A percentile compares a stretch with the other conserved stretches of the same genome.
These are phyloP conservation scores for Nematocida sp. DNA, from an alignment of 371 early-diverging fungal species.

Conservation along the genomic window DNA sequence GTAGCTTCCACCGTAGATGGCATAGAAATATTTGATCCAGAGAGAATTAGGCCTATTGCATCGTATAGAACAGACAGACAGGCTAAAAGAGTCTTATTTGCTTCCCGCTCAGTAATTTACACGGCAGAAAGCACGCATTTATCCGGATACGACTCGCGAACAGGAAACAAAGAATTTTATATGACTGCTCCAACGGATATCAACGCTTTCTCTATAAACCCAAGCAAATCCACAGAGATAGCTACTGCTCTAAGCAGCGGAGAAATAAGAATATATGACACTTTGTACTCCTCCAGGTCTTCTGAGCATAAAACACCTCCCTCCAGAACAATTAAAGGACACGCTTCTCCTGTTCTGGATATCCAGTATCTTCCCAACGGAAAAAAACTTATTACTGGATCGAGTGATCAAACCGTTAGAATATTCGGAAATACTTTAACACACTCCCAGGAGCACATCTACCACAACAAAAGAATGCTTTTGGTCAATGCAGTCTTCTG, in stretches of 20 bases:
- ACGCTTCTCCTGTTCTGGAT: conserved; percentile 90
- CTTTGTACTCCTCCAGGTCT: conserved; percentile 86
- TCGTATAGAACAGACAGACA: conserved; percentile 32
- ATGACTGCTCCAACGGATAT: conserved; percentile 47
- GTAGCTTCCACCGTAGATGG: conserved; percentile 46
- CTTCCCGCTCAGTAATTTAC: neutral
- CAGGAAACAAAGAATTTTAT: conserved; percentile 32
- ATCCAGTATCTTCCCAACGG: conserved; percentile 95
- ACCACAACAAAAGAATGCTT: conserved; percentile 93
- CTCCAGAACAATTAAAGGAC: conserved; percentile 78
- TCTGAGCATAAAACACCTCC: conserved; percentile 92
- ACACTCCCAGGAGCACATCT: conserved; percentile 76
- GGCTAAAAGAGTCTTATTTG: neutral
- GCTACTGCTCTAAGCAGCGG: conserved; percentile 50
- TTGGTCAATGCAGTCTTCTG: conserved; percentile 80
- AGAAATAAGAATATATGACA: conserved; percentile 72
- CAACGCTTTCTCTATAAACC: conserved; percentile 60
- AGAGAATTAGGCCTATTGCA: conserved; percentile 40
- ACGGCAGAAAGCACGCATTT: conserved; percentile 39
- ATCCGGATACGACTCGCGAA: conserved; percentile 59
- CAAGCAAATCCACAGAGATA: conserved; percentile 4
- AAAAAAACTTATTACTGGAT: conserved; percentile 84
- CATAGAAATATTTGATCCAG: conserved; percentile 50
- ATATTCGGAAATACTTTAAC: conserved; percentile 78
- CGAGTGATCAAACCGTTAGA: conserved; percentile 85